Conservation (phyloP, 2,329 filamentous ascomycete genomes). For the Pseudogymnoascus sp. region DNA sequence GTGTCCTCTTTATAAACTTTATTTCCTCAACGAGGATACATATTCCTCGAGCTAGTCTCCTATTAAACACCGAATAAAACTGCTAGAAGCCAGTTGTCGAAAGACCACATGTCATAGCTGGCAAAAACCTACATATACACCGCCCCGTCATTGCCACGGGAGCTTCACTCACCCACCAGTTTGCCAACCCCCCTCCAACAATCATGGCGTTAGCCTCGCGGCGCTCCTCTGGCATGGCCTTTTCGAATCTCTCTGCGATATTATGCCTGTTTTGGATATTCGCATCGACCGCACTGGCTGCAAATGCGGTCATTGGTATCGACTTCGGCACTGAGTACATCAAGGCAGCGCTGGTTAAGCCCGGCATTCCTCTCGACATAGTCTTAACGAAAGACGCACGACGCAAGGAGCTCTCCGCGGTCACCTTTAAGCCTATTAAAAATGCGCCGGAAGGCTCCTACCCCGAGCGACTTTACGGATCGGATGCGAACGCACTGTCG, state of each 20-base stretch:
- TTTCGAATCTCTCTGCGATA: constrained; percentile 19
- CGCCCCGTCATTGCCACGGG: not conserved
- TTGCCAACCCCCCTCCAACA: constrained; percentile 4
- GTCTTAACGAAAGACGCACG: constrained; percentile 97
- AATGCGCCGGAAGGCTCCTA: constrained; percentile 56
- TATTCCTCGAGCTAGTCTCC: not conserved
- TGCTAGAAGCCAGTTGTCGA: constrained; percentile 7
- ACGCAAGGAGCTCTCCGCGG: constrained; percentile 83
- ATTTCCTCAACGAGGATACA: constrained; percentile 7
- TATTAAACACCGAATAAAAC: constrained; percentile 1
- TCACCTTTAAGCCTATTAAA: constrained; percentile 85
- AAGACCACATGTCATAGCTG: constrained; percentile 6
- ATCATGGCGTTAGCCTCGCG: constrained; percentile 6
- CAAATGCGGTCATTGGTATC: constrained; percentile 74
- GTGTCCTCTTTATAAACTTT: constrained; percentile 7
- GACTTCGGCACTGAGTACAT: constrained; percentile 96
- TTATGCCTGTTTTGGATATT: constrained; percentile 28
- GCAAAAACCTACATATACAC: constrained; percentile 5
- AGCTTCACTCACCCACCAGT: constrained; percentile 5
- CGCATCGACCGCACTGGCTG: constrained; percentile 28
- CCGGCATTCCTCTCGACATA: constrained; percentile 93
- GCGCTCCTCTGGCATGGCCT: constrained; percentile 10
- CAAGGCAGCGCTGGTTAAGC: constrained; percentile 92
- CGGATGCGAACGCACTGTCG: constrained; percentile 79
- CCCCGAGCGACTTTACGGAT: constrained; percentile 86